Percentiles rank a stretch among this genome's conserved stretches.
phyloP scores from a whole-genome alignment of 1,284 basidiomycete species.

The Ustilago lituana region DNA sequence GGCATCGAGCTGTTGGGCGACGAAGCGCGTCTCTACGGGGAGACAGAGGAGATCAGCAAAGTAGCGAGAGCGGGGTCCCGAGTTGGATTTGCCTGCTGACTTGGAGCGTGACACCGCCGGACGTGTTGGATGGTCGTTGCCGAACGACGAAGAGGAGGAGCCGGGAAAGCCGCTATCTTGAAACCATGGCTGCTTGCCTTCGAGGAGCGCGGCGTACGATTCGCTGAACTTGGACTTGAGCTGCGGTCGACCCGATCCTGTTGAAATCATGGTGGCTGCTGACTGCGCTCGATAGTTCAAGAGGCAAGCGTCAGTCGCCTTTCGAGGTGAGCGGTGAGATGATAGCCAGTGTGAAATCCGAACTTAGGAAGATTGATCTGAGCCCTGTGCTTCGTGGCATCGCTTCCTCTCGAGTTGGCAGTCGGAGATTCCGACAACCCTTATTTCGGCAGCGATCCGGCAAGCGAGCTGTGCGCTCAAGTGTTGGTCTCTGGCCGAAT shows the following conservation, averaged over 20 bases:
- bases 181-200: conserved; percentile 59
- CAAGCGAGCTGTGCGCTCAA: conserved; percentile 1
- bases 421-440: no score
- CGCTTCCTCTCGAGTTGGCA: no score
- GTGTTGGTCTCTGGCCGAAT: conserved; percentile 21
- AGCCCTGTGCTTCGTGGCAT: no score
- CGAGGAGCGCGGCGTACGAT: conserved; percentile 48
- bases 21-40: conserved; percentile 51
- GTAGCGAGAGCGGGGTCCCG: conserved; percentile 58
- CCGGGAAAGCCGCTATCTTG: conserved; percentile 2
- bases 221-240: conserved; percentile 57
- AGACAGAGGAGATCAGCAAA: conserved; percentile 59
- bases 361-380: no score
- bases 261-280: conserved; percentile 14
- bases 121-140: conserved; percentile 10
- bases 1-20: conserved; percentile 42
- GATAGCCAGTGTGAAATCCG: no score
- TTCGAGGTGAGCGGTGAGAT: neutral
- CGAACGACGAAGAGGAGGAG: conserved; percentile 13
- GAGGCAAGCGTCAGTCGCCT: neutral
- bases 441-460: conserved; percentile 23
- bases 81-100: conserved; percentile 54
- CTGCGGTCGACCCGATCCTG: conserved; percentile 34
- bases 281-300: neutral
- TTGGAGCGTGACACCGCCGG: conserved; percentile 30